Conservation (phyloP, 169 alveolate species). For the Eimeria sp. region DNA sequence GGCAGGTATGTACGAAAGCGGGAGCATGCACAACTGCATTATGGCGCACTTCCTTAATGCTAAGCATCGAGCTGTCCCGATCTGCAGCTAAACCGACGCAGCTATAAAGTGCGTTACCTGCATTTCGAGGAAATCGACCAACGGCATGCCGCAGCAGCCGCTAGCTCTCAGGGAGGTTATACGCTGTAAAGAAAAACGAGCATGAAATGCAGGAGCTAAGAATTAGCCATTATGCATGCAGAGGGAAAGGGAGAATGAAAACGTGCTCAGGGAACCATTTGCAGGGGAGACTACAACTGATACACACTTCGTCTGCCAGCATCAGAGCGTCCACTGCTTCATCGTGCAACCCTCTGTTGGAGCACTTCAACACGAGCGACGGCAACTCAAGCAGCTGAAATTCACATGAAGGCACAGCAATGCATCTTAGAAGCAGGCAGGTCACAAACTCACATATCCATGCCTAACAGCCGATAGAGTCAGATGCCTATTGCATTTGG, state of each 20-base stretch:
- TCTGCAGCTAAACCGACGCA: slow-evolving; percentile 6
- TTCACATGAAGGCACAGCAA: background rate
- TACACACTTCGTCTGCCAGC: slow-evolving; percentile 67
- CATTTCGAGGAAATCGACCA: slow-evolving; percentile 33
- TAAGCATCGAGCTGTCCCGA: background rate
- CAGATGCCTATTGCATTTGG: background rate
- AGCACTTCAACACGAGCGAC: slow-evolving; percentile 47
- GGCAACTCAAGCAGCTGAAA: slow-evolving; percentile 62
- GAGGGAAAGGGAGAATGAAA: background rate
- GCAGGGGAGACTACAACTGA: background rate
- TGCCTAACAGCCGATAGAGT: background rate
- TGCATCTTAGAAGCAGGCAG: background rate
- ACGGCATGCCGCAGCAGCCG: slow-evolving; percentile 52
- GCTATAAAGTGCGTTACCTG: slow-evolving; percentile 11
- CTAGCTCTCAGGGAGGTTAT: slow-evolving; percentile 54
- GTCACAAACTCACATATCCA: background rate
- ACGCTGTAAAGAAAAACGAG: background rate
- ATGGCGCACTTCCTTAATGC: background rate
- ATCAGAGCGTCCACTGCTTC: slow-evolving; percentile 63
- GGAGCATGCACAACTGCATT: background rate
- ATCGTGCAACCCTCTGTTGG: slow-evolving; percentile 64
- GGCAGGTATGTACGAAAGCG: background rate
- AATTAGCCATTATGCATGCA: background rate
- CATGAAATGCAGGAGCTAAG: background rate
- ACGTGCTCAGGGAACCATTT: background rate